Evolutionary conservation across 495 filamentous ascomycete species (phyloP).

Genomic region (Podospora sp.): DNA sequence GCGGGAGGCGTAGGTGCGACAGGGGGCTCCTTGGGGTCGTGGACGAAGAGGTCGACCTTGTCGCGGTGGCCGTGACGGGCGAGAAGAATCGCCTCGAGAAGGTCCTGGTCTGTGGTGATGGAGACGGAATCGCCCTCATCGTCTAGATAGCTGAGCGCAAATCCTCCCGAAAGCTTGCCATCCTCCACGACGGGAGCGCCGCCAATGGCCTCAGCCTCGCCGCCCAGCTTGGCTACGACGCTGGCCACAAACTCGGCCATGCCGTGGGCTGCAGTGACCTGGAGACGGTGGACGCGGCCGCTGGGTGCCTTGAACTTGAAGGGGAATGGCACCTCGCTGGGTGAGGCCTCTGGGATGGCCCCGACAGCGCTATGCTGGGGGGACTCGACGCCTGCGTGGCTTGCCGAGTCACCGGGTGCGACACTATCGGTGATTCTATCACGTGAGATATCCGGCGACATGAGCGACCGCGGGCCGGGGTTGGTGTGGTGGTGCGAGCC

Average conservation of each 20-base stretch:
- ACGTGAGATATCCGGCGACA: constrained; percentile 75
- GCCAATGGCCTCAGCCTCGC: constrained; percentile 84
- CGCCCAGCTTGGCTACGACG: constrained; percentile 83
- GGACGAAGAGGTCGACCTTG: constrained; percentile 97
- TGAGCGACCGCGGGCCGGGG: constrained; percentile 51
- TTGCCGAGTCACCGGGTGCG: constrained; percentile 90
- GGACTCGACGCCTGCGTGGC: constrained; percentile 81
- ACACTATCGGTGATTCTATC: constrained; percentile 71
- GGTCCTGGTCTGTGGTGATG: constrained; percentile 92
- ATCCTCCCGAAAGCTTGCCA: constrained; percentile 78
- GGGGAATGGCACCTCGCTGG: constrained; percentile 78
- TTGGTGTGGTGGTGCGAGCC: constrained; percentile 60
- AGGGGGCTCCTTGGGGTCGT: constrained; percentile 85
- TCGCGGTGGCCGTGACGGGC: constrained; percentile 75
- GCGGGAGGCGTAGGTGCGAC: constrained; percentile 71
- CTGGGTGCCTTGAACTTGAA: constrained; percentile 99
- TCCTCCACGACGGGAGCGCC: constrained; percentile 75
- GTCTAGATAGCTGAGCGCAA: constrained; percentile 93
- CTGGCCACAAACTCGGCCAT: constrained; percentile 77
- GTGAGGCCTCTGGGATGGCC: constrained; percentile 43
- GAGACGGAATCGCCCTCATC: constrained; percentile 97
- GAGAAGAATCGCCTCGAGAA: constrained; percentile 85
- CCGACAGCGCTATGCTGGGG: constrained; percentile 65
- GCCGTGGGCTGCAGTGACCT: constrained; percentile 77
- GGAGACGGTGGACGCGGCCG: constrained; percentile 90